Base-by-base conservation (phyloP, 441 rosid genomes). In the Adansonia madagascariensis region DNA sequence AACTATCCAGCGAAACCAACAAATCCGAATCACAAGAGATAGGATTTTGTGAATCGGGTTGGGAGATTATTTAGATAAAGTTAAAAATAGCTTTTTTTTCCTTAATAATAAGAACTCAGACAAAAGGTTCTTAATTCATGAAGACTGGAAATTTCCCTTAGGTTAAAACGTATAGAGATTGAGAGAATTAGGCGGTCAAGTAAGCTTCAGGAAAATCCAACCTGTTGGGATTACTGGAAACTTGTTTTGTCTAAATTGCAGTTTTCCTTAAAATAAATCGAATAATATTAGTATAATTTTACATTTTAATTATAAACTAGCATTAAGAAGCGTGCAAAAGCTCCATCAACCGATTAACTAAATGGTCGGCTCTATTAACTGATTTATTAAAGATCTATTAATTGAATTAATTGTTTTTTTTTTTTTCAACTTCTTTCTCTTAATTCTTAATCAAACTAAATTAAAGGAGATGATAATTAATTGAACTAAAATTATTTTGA, bases 31-130 rank as follows among this genome's bases (percentile, higher is more conserved):
- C 49, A 71, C 52, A 27, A 41, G 79, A 81, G 22, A 12, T 50
- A n/a, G 79, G 65, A 22, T 31, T 31, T 43, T 55, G 50, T 27
- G 83, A 82, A 20, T 78, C 80, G 8, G 87, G 78, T 39, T 85
- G 81, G 87, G 81, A 76, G 76, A 66, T 85, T 60, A 49, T 84
- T 63, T 79, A 80, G 73, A 66, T 20, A n/a, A 56, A 27, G 18
- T 52, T 69, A 14, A 12, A 39, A 31, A 31, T 11, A 65, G 27
- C 9, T 18, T 49, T 22, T 10, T 31, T 31, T 31, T 31, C 3
- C 35, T 31, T 31, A 31, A 31, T 31, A 31, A 31, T 31, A 31
- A 56, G 47, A 53, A 73, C 41, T 15, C 31, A 43, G 39, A 8
- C 46, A 31, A 6, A 68, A 47, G 17, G 15, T 68, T 68, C 39